These are phyloP conservation scores for Colletotrichum sansevieriae DNA, from an alignment of 2,329 filamentous ascomycete genomes.

Conservation along the genomic window DNA sequence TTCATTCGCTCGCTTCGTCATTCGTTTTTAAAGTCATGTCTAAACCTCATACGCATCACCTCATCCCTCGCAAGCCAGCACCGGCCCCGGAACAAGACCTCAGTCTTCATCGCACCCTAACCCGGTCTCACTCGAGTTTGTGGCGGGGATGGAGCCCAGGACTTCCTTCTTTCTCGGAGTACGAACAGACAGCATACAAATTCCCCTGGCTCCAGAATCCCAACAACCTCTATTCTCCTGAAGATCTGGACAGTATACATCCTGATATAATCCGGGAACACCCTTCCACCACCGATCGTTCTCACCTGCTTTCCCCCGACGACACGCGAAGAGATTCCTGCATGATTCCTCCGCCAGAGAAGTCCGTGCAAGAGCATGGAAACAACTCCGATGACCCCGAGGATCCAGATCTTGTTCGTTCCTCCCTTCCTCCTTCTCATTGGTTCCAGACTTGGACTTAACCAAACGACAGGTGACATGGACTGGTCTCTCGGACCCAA, in stretches of 20 bases:
- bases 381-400: constrained; percentile 22
- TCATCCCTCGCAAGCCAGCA: constrained; percentile 36
- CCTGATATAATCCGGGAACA: neutral
- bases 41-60: constrained; percentile 17
- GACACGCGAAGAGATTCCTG: neutral
- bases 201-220: constrained; percentile 47
- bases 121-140: constrained; percentile 46
- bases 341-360: constrained; percentile 1
- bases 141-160: constrained; percentile 49
- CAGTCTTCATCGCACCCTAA: constrained; percentile 27
- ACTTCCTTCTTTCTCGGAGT: constrained; percentile 43
- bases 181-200: constrained; percentile 48
- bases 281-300: constrained; percentile 9
- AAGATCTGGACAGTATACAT: neutral
- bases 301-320: constrained; percentile 5
- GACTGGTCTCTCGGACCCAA: constrained; percentile 58
- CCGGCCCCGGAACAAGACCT: constrained; percentile 18
- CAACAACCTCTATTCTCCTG: neutral
- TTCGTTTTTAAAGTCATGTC: constrained; percentile 29
- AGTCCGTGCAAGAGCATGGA: neutral
- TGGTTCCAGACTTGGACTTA: neutral
- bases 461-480: constrained; percentile 52
- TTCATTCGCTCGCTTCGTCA: constrained; percentile 26
- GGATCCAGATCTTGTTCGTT: constrained; percentile 45
- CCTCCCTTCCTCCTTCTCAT: too few relatives aligned